Percentiles rank a stretch among this genome's conserved stretches.
Conservation (phyloP, 2,329 filamentous ascomycete species). For the Magnaporthiopsis incrustans region DNA sequence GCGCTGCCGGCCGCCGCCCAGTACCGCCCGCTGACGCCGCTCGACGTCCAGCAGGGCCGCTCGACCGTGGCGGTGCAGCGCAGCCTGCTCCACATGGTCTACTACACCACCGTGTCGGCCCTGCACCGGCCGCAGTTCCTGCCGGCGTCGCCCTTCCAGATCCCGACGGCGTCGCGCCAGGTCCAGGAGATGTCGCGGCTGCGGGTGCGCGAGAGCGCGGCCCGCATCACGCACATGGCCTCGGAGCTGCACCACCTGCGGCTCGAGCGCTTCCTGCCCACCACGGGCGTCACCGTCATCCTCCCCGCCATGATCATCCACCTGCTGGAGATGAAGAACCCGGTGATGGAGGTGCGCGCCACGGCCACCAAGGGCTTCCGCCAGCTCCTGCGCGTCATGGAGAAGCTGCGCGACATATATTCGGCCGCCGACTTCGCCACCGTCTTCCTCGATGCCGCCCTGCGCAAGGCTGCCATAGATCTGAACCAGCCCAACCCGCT, state of each 20-base stretch:
- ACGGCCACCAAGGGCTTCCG: constrained; percentile 74
- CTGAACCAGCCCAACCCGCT: constrained; percentile 35
- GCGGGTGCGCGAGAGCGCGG: constrained; percentile 75
- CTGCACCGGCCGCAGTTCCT: constrained; percentile 87
- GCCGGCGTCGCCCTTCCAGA: constrained; percentile 55
- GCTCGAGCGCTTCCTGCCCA: constrained; percentile 74
- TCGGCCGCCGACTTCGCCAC: constrained; percentile 94
- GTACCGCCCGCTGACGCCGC: constrained; percentile 48
- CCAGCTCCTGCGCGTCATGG: constrained; percentile 87
- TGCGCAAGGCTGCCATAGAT: constrained; percentile 78
- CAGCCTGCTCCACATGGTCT: constrained; percentile 87
- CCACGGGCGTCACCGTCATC: constrained; percentile 83
- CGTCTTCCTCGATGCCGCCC: constrained; percentile 84
- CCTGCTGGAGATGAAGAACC: constrained; percentile 83
- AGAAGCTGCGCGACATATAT: constrained; percentile 80
- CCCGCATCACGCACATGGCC: constrained; percentile 78
- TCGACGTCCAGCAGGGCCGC: constrained; percentile 52
- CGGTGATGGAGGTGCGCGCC: constrained; percentile 61
- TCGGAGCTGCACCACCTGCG: constrained; percentile 64
- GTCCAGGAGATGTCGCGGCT: constrained; percentile 75
- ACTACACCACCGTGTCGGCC: constrained; percentile 84
- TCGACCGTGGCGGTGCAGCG: constrained; percentile 61
- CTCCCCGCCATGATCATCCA: constrained; percentile 92
- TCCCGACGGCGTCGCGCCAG: constrained; percentile 50
- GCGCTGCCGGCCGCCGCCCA: constrained; percentile 64